phyloP scores from a whole-genome alignment of 257 asterid genomes.

The Lycium barbarum region DNA sequence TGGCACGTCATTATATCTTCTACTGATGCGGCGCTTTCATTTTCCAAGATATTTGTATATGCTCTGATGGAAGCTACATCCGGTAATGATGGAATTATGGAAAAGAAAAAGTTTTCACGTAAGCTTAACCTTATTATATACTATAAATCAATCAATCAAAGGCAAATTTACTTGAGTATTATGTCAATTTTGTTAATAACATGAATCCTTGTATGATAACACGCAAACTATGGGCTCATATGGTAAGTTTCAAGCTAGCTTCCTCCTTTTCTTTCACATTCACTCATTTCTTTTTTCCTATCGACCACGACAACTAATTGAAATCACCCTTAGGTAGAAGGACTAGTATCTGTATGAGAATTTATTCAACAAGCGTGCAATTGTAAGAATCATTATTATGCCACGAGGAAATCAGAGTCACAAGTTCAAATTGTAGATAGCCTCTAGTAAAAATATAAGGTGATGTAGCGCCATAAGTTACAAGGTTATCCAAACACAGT shows the following conservation, averaged over 20 bases:
- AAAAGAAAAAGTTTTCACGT: conserved; percentile 23
- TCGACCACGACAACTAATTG: too few species aligned
- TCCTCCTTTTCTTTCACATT: too few species aligned
- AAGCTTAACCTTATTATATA: background rate
- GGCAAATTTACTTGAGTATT: background rate
- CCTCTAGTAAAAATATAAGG: background rate
- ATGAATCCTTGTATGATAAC: background rate
- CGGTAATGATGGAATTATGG: background rate
- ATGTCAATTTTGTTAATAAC: background rate
- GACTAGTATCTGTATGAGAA: too few species aligned
- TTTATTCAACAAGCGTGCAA: too few species aligned
- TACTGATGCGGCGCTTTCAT: background rate
- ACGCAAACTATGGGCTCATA: background rate
- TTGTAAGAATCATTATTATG: too few species aligned
- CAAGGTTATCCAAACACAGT: background rate
- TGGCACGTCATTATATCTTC: background rate
- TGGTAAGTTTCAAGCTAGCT: too few species aligned
- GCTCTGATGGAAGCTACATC: background rate
- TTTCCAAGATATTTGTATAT: background rate
- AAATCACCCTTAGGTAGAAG: too few species aligned
- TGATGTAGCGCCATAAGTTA: background rate
- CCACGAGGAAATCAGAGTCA: too few species aligned
- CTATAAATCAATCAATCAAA: background rate
- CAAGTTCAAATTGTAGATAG: background rate
- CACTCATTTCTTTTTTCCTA: too few species aligned